phyloP scores from a whole-genome alignment of 441 rosid species.

The Erodium moschatum region DNA sequence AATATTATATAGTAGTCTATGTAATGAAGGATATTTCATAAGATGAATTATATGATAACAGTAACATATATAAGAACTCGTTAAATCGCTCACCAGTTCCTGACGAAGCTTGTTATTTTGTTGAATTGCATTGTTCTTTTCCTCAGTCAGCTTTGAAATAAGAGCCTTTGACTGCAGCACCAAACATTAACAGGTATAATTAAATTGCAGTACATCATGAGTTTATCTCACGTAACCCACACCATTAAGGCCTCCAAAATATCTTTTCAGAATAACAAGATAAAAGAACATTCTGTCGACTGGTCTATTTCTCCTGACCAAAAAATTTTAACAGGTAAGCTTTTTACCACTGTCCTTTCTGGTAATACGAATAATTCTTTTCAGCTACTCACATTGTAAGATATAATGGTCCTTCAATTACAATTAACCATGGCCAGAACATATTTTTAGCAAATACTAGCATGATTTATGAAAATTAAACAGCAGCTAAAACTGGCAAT shows the following conservation, averaged over 20 bases:
- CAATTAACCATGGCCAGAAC: neutral
- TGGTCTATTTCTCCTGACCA: neutral
- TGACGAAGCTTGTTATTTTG: constrained; percentile 56
- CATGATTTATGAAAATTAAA: neutral
- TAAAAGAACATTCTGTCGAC: neutral
- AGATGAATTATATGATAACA: neutral
- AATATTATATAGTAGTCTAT: neutral
- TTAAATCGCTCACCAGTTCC: constrained; percentile 52
- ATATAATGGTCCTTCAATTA: neutral
- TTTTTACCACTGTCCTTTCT: neutral
- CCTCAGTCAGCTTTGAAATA: constrained; percentile 60
- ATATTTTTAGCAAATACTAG: neutral
- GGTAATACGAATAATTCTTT: neutral
- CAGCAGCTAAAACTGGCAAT: constrained; percentile 1
- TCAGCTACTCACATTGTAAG: neutral
- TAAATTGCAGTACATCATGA: constrained; percentile 11
- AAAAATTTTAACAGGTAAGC: neutral
- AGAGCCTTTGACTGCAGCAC: constrained; percentile 48
- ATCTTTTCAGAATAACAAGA: neutral
- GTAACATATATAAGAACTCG: neutral
- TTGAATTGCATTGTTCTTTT: constrained; percentile 54
- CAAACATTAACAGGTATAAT: constrained; percentile 14
- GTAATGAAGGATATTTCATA: neutral
- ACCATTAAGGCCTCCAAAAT: neutral
- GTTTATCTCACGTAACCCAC: neutral